phyloP scores from a whole-genome alignment of 202 grass and related monocot species.

The Digitaria exilis region DNA sequence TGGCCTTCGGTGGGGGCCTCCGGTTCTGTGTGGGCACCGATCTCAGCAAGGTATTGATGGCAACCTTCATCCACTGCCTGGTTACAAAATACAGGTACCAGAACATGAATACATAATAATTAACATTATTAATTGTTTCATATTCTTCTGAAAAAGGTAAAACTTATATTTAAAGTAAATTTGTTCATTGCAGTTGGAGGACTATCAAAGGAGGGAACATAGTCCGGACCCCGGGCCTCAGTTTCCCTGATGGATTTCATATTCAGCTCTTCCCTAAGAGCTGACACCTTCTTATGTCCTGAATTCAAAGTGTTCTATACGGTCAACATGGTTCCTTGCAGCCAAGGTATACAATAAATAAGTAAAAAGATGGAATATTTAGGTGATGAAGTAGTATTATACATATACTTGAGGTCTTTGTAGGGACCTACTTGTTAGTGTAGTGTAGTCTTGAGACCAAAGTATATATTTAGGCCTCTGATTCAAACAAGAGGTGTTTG shows the following conservation, averaged over 20 bases:
- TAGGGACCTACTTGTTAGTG: conserved; percentile 31
- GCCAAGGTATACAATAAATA: conserved; percentile 25
- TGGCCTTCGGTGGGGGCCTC: conserved; percentile 77
- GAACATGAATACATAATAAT: neutral
- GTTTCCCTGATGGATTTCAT: conserved; percentile 70
- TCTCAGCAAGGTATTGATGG: conserved; percentile 72
- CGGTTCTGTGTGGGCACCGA: conserved; percentile 75
- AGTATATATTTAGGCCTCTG: conserved; percentile 33
- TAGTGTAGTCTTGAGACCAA: conserved; percentile 4
- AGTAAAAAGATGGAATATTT: conserved; percentile 28
- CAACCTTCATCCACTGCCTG: conserved; percentile 71
- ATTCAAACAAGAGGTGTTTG: conserved; percentile 10
- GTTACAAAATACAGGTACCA: conserved; percentile 79
- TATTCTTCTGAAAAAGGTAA: neutral
- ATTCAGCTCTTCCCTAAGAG: conserved; percentile 65
- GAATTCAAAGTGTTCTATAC: neutral
- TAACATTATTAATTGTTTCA: neutral
- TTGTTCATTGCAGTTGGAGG: conserved; percentile 49
- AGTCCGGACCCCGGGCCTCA: conserved; percentile 69
- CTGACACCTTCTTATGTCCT: neutral
- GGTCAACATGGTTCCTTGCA: neutral
- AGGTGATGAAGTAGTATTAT: conserved; percentile 18
- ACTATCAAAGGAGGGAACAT: conserved; percentile 70
- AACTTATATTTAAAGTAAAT: neutral
- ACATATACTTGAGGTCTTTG: conserved; percentile 41